These are phyloP conservation scores for Yamadazyma philogaea DNA, from an alignment of 805 yeast genomes.

Conservation along the genomic window DNA sequence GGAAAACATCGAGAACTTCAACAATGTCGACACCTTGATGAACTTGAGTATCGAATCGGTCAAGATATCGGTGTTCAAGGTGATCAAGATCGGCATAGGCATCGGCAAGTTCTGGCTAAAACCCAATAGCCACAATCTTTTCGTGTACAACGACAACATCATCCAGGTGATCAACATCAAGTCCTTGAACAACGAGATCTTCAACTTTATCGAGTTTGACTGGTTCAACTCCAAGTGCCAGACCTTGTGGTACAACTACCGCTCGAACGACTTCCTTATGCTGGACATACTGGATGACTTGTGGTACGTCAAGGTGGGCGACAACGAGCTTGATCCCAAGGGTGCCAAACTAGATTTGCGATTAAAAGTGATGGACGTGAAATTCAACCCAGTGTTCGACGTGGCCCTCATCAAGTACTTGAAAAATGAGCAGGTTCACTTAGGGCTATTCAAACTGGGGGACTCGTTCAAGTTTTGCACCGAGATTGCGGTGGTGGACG, in stretches of 20 bases:
- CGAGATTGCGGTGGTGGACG: conserved; percentile 5
- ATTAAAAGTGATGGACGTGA: conserved; percentile 7
- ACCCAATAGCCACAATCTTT: conserved; percentile 36
- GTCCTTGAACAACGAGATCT: conserved; percentile 26
- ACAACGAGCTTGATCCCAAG: conserved; percentile 11
- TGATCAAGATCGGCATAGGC: conserved; percentile 33
- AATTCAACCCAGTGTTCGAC: conserved; percentile 25
- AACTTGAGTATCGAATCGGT: conserved; percentile 26
- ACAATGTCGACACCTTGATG: conserved; percentile 32
- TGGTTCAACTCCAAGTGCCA: conserved; percentile 27
- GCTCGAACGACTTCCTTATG: conserved; percentile 13
- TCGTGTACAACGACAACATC: conserved; percentile 25
- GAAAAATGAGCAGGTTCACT: background rate
- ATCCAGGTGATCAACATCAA: conserved; percentile 36
- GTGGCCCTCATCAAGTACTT: conserved; percentile 16
- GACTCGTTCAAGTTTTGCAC: conserved; percentile 6
- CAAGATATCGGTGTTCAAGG: conserved; percentile 27
- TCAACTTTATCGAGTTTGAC: conserved; percentile 23
- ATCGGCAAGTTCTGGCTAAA: conserved; percentile 34
- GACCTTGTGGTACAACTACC: conserved; percentile 21
- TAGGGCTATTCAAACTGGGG: conserved; percentile 17
- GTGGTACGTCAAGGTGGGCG: conserved; percentile 16
- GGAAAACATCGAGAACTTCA: conserved; percentile 35
- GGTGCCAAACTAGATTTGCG: conserved; percentile 16
- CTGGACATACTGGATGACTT: conserved; percentile 21